A percentile compares a stretch with the other conserved stretches of the same genome.
These are phyloP conservation scores for Beauveria bassiana DNA, from an alignment of 2,329 filamentous ascomycete genomes.

Conservation along the genomic window DNA sequence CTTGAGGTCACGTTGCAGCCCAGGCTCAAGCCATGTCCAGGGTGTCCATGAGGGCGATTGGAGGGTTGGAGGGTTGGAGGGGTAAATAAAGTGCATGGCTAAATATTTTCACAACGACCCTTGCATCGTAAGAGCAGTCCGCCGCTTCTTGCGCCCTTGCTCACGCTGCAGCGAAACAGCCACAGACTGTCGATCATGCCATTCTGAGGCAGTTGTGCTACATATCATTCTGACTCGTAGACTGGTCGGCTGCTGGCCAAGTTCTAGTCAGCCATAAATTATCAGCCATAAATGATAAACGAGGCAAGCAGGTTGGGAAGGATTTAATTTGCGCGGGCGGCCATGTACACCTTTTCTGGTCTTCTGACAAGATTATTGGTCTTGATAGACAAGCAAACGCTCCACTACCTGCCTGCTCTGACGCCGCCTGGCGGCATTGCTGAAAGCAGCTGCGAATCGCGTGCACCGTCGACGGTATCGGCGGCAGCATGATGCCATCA, in stretches of 20 bases:
- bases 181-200: constrained; percentile 7
- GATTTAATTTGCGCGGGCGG: neutral
- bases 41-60: too few relatives aligned
- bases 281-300: neutral
- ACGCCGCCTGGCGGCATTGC: neutral
- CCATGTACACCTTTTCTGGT: neutral
- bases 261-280: neutral
- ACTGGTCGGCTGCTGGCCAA: neutral
- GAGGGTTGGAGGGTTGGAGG: too few relatives aligned
- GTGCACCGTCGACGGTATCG: neutral
- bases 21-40: neutral
- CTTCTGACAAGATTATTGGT: neutral
- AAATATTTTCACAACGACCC: neutral
- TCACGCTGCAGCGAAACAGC: constrained; percentile 3
- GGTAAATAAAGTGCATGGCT: too few relatives aligned
- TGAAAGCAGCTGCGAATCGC: neutral
- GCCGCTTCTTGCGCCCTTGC: neutral
- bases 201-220: constrained; percentile 8
- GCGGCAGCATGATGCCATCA: neutral
- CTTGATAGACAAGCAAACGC: neutral
- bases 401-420: neutral
- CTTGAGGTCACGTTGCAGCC: neutral
- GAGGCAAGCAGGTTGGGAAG: neutral
- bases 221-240: constrained; percentile 4
- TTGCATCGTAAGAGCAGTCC: neutral